Percentiles rank a stretch among this genome's conserved stretches.
Evolutionary conservation across 163 green algal genomes (phyloP).

Genomic region (Smithsoniella earleae): DNA sequence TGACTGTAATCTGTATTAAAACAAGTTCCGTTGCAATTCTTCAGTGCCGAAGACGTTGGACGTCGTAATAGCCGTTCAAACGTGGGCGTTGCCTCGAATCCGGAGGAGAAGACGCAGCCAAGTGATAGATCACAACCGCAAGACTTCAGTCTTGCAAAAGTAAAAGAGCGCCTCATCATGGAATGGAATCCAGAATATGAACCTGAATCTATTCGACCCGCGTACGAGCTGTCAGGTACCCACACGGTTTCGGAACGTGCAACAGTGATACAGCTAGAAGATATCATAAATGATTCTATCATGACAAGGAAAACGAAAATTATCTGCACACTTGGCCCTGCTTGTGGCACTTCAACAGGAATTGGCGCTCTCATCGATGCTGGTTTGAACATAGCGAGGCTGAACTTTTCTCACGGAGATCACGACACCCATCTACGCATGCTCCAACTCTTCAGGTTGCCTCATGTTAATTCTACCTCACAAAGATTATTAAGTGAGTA

Average conservation of each 20-base stretch:
- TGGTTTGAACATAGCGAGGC: slow-evolving; percentile 54
- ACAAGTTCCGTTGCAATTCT: neutral
- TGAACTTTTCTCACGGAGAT: slow-evolving; percentile 62
- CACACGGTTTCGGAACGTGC: slow-evolving; percentile 7
- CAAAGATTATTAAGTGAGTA: too few relatives aligned
- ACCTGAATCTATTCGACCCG: slow-evolving; percentile 43
- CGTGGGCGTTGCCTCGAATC: too few relatives aligned
- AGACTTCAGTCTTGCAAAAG: slow-evolving; percentile 33
- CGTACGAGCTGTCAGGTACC: slow-evolving; percentile 40
- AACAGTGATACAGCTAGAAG: slow-evolving; percentile 30
- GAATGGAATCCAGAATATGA: slow-evolving; percentile 52
- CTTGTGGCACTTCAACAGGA: slow-evolving; percentile 35
- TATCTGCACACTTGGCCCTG: slow-evolving; percentile 55
- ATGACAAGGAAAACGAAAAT: slow-evolving; percentile 55
- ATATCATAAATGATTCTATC: neutral
- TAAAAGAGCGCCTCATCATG: slow-evolving; percentile 43
- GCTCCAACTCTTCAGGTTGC: slow-evolving; percentile 23
- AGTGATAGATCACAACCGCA: neutral
- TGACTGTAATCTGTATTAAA: neutral
- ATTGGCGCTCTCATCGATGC: slow-evolving; percentile 51
- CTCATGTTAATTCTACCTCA: neutral
- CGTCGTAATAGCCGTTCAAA: too few relatives aligned
- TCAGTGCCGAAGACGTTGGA: neutral
- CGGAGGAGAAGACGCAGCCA: neutral
- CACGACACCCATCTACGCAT: slow-evolving; percentile 37